These are phyloP conservation scores for Auricularia sp. DNA, from an alignment of 768 basidiomycete genomes.

Conservation along the genomic window DNA sequence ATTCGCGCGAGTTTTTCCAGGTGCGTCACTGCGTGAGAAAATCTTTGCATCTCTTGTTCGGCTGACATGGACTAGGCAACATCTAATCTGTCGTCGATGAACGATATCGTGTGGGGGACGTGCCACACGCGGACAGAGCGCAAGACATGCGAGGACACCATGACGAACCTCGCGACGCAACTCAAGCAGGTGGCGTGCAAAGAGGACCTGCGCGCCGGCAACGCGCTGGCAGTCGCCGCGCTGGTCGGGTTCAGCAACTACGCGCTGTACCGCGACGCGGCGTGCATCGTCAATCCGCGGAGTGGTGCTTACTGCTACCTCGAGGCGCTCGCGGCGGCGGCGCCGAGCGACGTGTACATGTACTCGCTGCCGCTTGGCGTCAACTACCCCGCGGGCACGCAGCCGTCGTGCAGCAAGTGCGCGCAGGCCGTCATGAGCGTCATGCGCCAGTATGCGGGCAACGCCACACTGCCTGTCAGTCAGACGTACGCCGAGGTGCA, in stretches of 20 bases:
- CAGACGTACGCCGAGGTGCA: not conserved
- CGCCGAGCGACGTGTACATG: slow-evolving; percentile 61
- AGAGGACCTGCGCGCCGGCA: slow-evolving; percentile 41
- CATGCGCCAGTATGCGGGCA: not conserved
- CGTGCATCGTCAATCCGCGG: slow-evolving; percentile 47
- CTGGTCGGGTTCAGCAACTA: slow-evolving; percentile 59
- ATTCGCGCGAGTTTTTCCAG: slow-evolving; percentile 42
- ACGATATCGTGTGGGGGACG: slow-evolving; percentile 65
- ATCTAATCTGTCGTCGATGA: slow-evolving; percentile 48
- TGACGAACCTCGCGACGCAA: slow-evolving; percentile 48
- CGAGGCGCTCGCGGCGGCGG: slow-evolving; percentile 43
- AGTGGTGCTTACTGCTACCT: slow-evolving; percentile 66
- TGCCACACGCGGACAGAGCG: slow-evolving; percentile 50
- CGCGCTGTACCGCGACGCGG: slow-evolving; percentile 46
- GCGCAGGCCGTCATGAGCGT: not conserved
- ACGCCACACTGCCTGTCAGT: not conserved
- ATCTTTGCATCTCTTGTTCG: not conserved
- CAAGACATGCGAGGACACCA: slow-evolving; percentile 51
- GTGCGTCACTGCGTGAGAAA: slow-evolving; percentile 28
- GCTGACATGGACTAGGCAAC: slow-evolving; percentile 40
- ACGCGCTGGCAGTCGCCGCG: slow-evolving; percentile 42
- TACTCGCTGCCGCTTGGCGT: slow-evolving; percentile 59
- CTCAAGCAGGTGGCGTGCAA: slow-evolving; percentile 41
- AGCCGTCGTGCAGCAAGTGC: not conserved
- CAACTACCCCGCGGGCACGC: not conserved